A percentile compares a stretch with the other conserved stretches of the same genome.
Evolutionary conservation across 345 rosid genomes (phyloP).

Genomic region (Linum tenue): DNA sequence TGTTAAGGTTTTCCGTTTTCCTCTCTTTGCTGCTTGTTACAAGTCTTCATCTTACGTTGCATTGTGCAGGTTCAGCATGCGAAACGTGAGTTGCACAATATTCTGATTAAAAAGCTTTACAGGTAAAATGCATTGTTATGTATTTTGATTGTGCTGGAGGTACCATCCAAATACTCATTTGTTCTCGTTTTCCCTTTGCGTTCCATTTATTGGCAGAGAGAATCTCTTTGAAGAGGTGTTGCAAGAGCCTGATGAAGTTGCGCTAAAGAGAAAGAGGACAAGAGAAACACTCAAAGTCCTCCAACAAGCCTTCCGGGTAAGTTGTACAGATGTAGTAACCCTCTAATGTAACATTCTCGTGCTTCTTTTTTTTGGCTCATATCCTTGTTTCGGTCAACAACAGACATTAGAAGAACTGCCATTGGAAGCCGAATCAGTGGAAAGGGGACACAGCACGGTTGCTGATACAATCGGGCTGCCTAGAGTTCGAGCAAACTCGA

Average conservation of each 20-base stretch:
- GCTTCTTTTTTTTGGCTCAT: neutral
- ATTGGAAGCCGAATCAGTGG: conserved; percentile 3
- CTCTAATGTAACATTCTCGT: neutral
- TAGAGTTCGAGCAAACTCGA: conserved; percentile 65
- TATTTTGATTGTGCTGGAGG: neutral
- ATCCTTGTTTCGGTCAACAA: neutral
- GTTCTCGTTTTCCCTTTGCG: neutral
- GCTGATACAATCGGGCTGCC: conserved; percentile 66
- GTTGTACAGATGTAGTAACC: conserved; percentile 3
- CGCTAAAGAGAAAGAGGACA: conserved; percentile 14
- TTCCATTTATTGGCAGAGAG: conserved; percentile 21
- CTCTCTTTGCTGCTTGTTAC: neutral
- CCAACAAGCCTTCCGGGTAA: conserved; percentile 32
- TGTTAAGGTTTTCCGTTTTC: neutral
- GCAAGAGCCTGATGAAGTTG: conserved; percentile 27
- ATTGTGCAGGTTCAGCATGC: conserved; percentile 29
- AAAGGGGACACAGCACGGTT: conserved; percentile 50
- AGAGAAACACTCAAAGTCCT: conserved; percentile 19
- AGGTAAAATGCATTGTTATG: conserved; percentile 10
- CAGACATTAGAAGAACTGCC: conserved; percentile 4
- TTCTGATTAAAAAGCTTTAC: conserved; percentile 25
- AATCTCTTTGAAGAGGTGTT: conserved; percentile 28
- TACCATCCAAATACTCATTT: too few species aligned
- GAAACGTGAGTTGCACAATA: conserved; percentile 28
- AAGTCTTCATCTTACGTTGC: neutral